Evolutionary conservation across 2,329 filamentous ascomycete genomes (phyloP), one percentile per base, ranked within the genome.

Genomic region (Cladosporium sp.): DNA sequence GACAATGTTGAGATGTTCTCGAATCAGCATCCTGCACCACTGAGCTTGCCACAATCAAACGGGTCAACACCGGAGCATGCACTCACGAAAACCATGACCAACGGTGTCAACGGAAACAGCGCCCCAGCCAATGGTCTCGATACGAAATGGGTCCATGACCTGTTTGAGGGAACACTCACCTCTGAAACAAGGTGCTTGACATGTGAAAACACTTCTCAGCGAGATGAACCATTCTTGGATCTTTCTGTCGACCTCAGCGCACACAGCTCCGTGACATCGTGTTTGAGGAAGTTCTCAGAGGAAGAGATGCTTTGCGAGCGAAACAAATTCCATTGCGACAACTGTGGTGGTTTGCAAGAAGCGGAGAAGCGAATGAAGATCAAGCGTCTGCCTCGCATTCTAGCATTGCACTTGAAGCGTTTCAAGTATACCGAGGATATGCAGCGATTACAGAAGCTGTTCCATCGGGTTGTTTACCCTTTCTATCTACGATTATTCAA

Each of bases 361-460:
- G 94, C 94, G 0, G 94, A 99, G 74, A 99, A 97, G 78, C 85
- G 94, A 62, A 99, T 99, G 94, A 99, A 97, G 79, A 93, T 99
- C 66, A 97, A 99, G 78, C 85, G 90, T 54, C 77, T 97, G 69
- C 94, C 94, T 3, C 91, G 90, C 69, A 91, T 99, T 59, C 76
- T 99, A 62, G 92, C 94, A 4, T 77, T 99, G 58, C 94, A 99
- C 70, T 76, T 99, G 61, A 99, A 99, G 76, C 85, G 94, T 57
- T 99, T 99, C 80, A 97, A 97, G 76, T 99, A 97, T 71, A 97
- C 93, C 2, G 94, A 97, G 70, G 93, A 97, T 72, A 84, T 95
- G 69, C 94, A 92, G 64, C 85, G 92, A 56, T 77, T 99, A 61
- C 92, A 97, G 72, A 99, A 99, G 75, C 82, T 99, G 42, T 97